phyloP scores from a whole-genome alignment of 1,284 basidiomycete genomes.

The Apiotrichum laibachii region DNA sequence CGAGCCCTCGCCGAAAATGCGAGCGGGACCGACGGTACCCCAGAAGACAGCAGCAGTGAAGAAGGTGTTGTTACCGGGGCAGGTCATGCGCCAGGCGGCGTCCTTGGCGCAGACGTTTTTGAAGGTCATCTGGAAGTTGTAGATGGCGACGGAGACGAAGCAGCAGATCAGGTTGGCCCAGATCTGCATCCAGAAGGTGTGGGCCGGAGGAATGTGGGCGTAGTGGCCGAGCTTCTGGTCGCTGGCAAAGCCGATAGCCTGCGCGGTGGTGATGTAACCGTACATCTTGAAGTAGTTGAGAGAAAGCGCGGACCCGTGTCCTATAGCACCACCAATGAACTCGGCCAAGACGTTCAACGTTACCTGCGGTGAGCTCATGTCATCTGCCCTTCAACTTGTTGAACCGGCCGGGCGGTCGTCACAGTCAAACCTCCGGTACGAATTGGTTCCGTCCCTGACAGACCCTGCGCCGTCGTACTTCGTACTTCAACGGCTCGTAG shows the following conservation, averaged over 20 bases:
- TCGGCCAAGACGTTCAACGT: constrained; percentile 58
- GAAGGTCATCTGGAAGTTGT: constrained; percentile 34
- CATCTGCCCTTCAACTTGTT: constrained; percentile 54
- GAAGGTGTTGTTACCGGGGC: constrained; percentile 10
- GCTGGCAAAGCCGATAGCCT: constrained; percentile 53
- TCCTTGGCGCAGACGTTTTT: constrained; percentile 8
- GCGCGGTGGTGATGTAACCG: constrained; percentile 54
- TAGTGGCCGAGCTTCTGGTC: constrained; percentile 56
- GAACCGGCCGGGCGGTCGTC: too few species aligned
- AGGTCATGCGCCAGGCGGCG: constrained; percentile 14
- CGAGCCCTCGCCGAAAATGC: constrained; percentile 66
- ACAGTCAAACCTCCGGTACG: too few species aligned
- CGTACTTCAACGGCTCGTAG: too few species aligned
- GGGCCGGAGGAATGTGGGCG: constrained; percentile 33
- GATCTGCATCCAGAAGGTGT: constrained; percentile 67
- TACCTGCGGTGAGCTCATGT: too few species aligned
- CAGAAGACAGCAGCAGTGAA: constrained; percentile 60
- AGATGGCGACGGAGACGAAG: constrained; percentile 23
- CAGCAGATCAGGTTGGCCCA: constrained; percentile 60
- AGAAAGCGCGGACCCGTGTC: constrained; percentile 59
- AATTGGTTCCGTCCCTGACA: too few species aligned
- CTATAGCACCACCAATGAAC: constrained; percentile 59
- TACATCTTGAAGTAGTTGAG: constrained; percentile 65
- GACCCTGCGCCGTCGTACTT: too few species aligned
- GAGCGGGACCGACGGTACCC: constrained; percentile 74